Base-by-base conservation (phyloP, 352 stramenopile genomes). In the Globisporangium iwayamae region DNA sequence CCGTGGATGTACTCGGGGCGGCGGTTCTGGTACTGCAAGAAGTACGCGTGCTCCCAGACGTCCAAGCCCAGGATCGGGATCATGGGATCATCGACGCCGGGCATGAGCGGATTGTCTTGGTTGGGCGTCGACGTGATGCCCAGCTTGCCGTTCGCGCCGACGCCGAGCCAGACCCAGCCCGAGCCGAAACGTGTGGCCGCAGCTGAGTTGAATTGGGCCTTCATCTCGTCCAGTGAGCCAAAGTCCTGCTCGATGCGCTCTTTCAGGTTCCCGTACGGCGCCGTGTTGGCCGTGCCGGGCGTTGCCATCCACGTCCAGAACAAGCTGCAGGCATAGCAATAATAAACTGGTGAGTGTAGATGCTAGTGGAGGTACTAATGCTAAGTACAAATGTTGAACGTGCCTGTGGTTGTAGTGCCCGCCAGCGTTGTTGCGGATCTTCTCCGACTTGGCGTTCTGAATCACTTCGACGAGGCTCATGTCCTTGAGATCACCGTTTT, bases 1-100 rank as follows among this genome's bases (percentile, higher is more conserved):
- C 84, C 94, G 38, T 68, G 80, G 50, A 98, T 91, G 81, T 97
- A 97, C 67, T 94, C 84, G 16, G 88, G 80, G 50, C 88, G 76
- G 54, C 84, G 78, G 76, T 97, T 97, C 65, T 97, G 86, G 77
- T 97, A 97, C 73, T 97, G 91, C 58, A 96, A 72, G 71, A 90
- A 98, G 77, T 98, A 98, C 10, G 91, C 90, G 76, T 98, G 93
- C 75, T 99, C 95, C 96, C 96, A 99, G 47, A 98, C 91, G 75
- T 99, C 94, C 25, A 96, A 69, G 20, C 90, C 93, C 25, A 99
- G 79, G 67, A 99, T 98, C 50, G 94, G 94, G 75, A 97, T 91
- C 71, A 96, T 82, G 11, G 83, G 78, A 60, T 80, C 60, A 66
- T 91, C 81, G 45, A 89, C 78, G 60, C 75, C 69, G 45, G 85